Percentiles rank a stretch among this genome's conserved stretches.
Evolutionary conservation across 208 protist species (phyloP).

Genomic region (Ichthyophonus hoferi): DNA sequence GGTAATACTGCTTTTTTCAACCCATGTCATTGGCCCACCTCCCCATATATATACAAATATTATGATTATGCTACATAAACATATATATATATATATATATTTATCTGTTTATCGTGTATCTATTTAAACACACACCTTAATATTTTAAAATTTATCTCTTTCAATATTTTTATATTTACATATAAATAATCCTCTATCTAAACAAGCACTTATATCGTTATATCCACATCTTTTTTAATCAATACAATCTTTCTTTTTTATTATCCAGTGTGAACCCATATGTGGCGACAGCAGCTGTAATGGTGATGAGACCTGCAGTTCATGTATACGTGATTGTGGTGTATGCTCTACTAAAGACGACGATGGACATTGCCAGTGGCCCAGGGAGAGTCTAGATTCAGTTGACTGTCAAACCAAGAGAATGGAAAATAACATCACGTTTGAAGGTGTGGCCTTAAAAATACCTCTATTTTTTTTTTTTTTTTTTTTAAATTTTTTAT

Average conservation of each 20-base stretch:
- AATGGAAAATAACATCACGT: neutral
- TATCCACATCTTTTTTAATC: neutral
- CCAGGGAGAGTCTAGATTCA: neutral
- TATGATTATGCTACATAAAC: too few species aligned
- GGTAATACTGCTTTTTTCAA: too few species aligned
- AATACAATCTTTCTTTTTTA: neutral
- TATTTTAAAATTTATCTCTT: neutral
- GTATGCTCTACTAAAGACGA: neutral
- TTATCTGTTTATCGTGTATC: too few species aligned
- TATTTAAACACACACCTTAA: too few species aligned
- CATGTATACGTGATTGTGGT: constrained; percentile 7
- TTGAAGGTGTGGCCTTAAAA: neutral
- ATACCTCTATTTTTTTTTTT: too few species aligned
- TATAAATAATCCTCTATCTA: neutral
- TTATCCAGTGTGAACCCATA: constrained; percentile 1
- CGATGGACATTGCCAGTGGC: neutral
- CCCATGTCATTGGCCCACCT: too few species aligned
- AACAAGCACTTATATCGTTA: neutral
- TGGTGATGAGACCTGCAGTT: neutral
- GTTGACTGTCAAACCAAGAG: neutral
- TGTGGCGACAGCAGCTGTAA: constrained; percentile 9
- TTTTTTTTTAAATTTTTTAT: neutral
- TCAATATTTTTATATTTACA: neutral
- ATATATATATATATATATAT: too few species aligned
- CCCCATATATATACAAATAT: too few species aligned